These are phyloP conservation scores for Talaromyces sp. DNA, from an alignment of 2,329 filamentous ascomycete genomes.

Conservation along the genomic window DNA sequence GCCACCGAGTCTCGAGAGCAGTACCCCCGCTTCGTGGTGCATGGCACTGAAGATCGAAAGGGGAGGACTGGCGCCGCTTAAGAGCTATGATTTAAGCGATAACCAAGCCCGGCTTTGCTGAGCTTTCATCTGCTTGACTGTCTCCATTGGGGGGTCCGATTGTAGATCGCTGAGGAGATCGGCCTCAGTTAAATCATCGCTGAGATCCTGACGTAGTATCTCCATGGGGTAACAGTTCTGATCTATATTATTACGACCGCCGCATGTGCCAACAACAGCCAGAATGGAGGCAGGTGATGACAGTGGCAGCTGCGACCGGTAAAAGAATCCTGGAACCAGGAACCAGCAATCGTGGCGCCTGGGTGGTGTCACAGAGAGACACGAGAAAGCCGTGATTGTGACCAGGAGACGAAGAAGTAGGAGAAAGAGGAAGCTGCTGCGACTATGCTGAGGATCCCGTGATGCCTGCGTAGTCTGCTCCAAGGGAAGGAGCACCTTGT, in stretches of 20 bases:
- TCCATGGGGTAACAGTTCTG: background rate
- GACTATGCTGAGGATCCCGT: background rate
- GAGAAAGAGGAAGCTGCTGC: background rate
- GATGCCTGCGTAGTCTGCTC: background rate
- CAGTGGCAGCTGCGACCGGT: background rate
- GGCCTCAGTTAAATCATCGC: background rate
- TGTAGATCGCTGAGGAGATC: background rate
- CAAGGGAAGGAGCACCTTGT: background rate
- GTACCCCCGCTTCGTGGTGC: background rate
- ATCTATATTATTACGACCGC: background rate
- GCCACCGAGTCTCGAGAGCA: background rate
- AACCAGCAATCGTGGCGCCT: background rate
- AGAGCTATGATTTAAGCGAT: background rate
- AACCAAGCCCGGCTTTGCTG: background rate
- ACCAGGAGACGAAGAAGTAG: background rate
- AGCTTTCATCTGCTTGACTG: background rate
- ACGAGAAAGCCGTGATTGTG: background rate
- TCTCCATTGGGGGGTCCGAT: background rate
- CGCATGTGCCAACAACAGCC: background rate
- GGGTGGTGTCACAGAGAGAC: background rate
- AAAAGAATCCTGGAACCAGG: background rate
- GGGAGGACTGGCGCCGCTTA: background rate
- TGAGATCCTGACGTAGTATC: background rate
- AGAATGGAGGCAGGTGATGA: background rate
- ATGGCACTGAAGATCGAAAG: background rate